Evolutionary conservation across 495 filamentous ascomycete species (phyloP).

Genomic region (Hyaloscypha bicolor): DNA sequence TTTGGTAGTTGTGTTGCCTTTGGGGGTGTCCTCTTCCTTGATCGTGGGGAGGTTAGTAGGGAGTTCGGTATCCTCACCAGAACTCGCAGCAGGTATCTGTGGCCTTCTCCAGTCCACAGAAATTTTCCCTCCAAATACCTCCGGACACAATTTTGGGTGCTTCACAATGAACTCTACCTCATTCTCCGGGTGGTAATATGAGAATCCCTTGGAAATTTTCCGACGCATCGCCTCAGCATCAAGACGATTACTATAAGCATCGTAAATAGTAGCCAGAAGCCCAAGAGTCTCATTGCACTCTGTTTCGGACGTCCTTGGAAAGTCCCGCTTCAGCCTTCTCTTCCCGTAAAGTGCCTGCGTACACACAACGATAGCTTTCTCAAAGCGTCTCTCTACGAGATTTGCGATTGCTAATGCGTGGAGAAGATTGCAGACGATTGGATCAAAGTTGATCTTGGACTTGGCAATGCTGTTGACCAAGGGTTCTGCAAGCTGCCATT

Average conservation of each 20-base stretch:
- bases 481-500: background rate
- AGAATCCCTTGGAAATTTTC: background rate
- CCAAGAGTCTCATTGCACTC: background rate
- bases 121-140: background rate
- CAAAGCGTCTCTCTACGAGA: background rate
- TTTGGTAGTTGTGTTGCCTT: background rate
- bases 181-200: background rate
- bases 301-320: background rate
- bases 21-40: background rate
- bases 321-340: conserved; percentile 4
- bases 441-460: background rate
- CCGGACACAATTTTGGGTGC: background rate
- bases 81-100: background rate
- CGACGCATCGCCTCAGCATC: background rate
- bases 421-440: conserved; percentile 2
- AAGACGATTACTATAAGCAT: background rate
- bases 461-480: background rate
- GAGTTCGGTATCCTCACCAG: background rate
- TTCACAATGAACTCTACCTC: background rate
- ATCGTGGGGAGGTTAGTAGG: background rate
- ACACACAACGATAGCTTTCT: conserved; percentile 1
- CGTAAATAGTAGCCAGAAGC: background rate
- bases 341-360: conserved; percentile 4
- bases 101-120: background rate
- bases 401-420: conserved; percentile 2